Base-by-base conservation (phyloP, 345 rosid species). In the Eucalyptus brandiana region DNA sequence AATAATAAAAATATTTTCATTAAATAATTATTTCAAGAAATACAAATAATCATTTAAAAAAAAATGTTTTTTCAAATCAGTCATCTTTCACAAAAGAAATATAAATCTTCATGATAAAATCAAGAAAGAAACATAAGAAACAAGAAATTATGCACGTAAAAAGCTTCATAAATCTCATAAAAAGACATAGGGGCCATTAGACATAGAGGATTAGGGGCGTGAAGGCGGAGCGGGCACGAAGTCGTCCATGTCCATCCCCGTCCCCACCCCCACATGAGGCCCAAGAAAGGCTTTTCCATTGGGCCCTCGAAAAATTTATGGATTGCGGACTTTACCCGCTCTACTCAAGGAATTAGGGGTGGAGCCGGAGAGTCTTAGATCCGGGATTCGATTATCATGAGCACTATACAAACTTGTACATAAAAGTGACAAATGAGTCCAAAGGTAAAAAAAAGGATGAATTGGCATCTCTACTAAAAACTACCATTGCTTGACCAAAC, bases 1-100 rank as follows among this genome's bases (percentile, higher is more conserved):
- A 21, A 69, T 34, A 18, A 69, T 18, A 18, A 32, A 34, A 69
- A 5, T 34, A 34, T 32, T 32, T 4, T 5, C 13, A 69, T 34
- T 17, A 19, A 34, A 15, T 69, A 34, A 32, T 67, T 4, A 69
- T 69, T 32, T 32, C 42, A 69, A 32, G 2, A 14, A 17, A 32
- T 17, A 16, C 12, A 69, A 17, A 4, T 4, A 0, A 65, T 32
- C 12, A 32, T 69, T 32, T 1, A 32, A 0, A 15, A 32, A 69
- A 8, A 18, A 69, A n/a, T n/a, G n/a, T n/a, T 69, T 69, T 32
- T 17, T 17, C 12, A 17, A 69, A 69, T 69, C 12, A 17, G 2
- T 32, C 0, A 65, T 67, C 10, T 67, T 17, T 2, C 3, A 8
- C 0, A 0, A 67, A 67, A n/a, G 4, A 67, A 67, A 67, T 28